Evolutionary conservation across 1,139 yeast genomes (phyloP), one percentile per base, ranked within the genome.

Genomic region (Tardiomyces digboiensis): DNA sequence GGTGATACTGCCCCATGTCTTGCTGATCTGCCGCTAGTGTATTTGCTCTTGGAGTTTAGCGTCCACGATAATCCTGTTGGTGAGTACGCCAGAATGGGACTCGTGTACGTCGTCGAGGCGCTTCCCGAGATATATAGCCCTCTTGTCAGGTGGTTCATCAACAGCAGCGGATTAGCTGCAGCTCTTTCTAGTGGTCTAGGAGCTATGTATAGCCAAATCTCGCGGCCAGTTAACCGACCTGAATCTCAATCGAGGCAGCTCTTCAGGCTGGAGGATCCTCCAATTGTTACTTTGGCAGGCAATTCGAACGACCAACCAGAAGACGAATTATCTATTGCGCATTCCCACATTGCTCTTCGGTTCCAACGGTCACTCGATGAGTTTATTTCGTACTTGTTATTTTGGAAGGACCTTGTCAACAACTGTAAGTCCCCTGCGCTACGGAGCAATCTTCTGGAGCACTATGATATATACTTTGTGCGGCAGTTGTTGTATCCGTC

Each of bases 151-250:
- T 59, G 64, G 64, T 49, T 61, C 7, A 36, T 56, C 2, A 46
- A 52, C 20, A 55, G 62, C 36, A 26, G 33, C 14, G 62, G 60
- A 41, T 44, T 60, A 43, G 58, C 59, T 10, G 55, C 62, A 3
- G 43, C 59, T 33, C 49, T 61, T 48, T 62, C 61, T 0, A 60
- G 63, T 2, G 63, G 64, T 2, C 48, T 62, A 10, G 61, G 64
- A 14, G 65, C 66, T 1, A 40, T 61, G 29, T 61, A 57, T 40
- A 54, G 60, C 22, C 61, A 56, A 39, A 8, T 26, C 8, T 26
- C 33, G 8, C 5, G 33, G 33, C 33, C 33, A 16, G 12, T 16
- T 5, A 26, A n/a, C 5, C 33, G 12, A 5, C 16, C 8, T 5
- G 33, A 16, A n/a, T 3, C 16, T 5, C 33, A 26, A 13, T 16